Conservation (phyloP, 148 eudicot species). For the Salicornia ramosissima region DNA sequence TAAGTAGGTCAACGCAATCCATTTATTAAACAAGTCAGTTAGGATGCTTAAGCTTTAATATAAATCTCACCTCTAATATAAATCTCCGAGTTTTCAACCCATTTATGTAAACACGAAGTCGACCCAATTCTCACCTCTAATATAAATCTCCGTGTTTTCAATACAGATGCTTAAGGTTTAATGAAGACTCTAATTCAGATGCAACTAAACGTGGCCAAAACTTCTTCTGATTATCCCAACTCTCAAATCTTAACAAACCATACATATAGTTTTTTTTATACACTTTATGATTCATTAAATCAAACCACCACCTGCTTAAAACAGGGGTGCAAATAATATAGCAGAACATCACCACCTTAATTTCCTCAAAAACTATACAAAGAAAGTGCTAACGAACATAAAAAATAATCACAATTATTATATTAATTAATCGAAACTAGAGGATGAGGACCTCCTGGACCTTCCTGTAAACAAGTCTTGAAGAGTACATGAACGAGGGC, state of each 20-base stretch:
- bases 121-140: too few species aligned
- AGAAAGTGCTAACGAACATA: background rate
- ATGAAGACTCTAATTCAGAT: too few species aligned
- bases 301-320: constrained; percentile 21
- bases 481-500: constrained; percentile 36
- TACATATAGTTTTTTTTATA: background rate
- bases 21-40: too few species aligned
- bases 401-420: background rate
- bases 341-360: background rate
- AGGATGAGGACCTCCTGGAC: constrained; percentile 49
- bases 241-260: background rate
- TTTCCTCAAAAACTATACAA: constrained; percentile 22
- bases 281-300: background rate
- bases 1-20: too few species aligned
- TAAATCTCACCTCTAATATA: too few species aligned
- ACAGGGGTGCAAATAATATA: constrained; percentile 30
- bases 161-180: too few species aligned
- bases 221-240: background rate
- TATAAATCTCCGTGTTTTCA: too few species aligned
- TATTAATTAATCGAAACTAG: constrained; percentile 37
- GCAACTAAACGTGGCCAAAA: constrained; percentile 1
- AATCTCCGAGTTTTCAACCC: too few species aligned
- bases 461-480: constrained; percentile 57
- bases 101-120: too few species aligned
- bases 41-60: too few species aligned